These are phyloP conservation scores for Mycena chlorophos DNA, from an alignment of 768 basidiomycete genomes.

Conservation along the genomic window DNA sequence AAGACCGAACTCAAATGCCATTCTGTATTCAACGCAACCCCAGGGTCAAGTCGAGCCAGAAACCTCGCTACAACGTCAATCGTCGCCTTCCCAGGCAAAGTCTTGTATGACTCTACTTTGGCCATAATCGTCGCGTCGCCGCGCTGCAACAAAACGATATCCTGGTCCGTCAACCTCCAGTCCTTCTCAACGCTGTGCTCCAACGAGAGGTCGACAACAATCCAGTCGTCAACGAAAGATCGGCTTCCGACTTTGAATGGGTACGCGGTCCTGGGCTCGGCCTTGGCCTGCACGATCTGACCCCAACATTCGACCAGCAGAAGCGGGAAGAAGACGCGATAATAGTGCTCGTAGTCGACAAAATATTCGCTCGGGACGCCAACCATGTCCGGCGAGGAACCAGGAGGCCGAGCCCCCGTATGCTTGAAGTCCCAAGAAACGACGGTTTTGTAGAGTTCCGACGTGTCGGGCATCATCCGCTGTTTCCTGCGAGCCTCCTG, in stretches of 20 bases:
- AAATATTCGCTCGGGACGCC: constrained; percentile 68
- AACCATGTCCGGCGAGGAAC: constrained; percentile 35
- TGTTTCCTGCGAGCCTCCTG: constrained; percentile 60
- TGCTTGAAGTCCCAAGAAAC: constrained; percentile 88
- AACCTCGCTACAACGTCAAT: constrained; percentile 16
- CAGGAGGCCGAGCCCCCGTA: constrained; percentile 60
- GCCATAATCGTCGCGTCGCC: constrained; percentile 62
- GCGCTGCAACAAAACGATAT: constrained; percentile 78
- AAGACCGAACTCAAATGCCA: constrained; percentile 83
- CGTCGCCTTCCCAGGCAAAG: constrained; percentile 14
- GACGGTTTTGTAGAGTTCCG: constrained; percentile 71
- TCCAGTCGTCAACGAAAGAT: constrained; percentile 75
- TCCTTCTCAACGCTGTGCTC: constrained; percentile 59
- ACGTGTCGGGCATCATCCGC: constrained; percentile 82
- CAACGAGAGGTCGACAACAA: constrained; percentile 75
- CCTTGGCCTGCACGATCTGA: constrained; percentile 77
- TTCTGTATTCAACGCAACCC: constrained; percentile 59
- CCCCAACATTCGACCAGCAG: constrained; percentile 90
- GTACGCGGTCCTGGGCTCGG: constrained; percentile 54
- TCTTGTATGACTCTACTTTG: constrained; percentile 48
- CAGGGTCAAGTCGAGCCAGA: constrained; percentile 44
- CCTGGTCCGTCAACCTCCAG: constrained; percentile 78
- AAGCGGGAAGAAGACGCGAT: constrained; percentile 77
- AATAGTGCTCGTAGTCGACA: constrained; percentile 63
- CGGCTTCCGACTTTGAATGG: constrained; percentile 67